Evolutionary conservation across 768 basidiomycete genomes (phyloP).

Genomic region (Tulasnella sp.): DNA sequence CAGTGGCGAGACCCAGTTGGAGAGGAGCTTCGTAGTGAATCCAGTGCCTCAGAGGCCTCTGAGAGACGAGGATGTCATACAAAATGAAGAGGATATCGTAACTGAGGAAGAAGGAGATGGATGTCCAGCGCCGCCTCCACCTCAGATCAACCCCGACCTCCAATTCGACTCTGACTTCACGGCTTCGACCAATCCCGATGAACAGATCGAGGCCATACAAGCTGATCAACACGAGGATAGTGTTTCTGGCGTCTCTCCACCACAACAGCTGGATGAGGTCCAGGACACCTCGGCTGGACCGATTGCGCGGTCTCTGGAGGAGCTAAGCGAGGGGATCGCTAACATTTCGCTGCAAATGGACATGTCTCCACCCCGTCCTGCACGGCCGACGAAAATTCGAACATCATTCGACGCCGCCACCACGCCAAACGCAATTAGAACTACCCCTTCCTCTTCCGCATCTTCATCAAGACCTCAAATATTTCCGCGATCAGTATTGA

Average conservation of each 20-base stretch:
- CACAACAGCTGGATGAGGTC: too few relatives aligned
- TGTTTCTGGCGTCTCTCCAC: too few relatives aligned
- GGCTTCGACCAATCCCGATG: neutral
- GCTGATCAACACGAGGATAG: neutral
- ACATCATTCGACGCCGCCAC: neutral
- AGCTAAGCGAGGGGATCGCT: conserved; percentile 9
- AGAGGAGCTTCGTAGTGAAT: neutral
- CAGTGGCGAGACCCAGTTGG: neutral
- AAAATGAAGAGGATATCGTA: conserved; percentile 28
- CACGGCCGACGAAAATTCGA: conserved; percentile 5
- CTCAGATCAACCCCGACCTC: neutral
- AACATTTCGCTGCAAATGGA: conserved; percentile 14
- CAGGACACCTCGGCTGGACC: too few relatives aligned
- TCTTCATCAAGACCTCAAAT: neutral
- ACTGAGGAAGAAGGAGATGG: conserved; percentile 44
- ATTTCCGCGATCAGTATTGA: conserved; percentile 21
- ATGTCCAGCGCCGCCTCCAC: conserved; percentile 7
- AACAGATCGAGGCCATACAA: conserved; percentile 18
- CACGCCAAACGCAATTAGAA: too few relatives aligned
- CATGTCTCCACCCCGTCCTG: conserved; percentile 6
- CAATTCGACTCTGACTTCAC: conserved; percentile 26
- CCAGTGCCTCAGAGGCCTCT: neutral
- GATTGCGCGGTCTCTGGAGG: conserved; percentile 9
- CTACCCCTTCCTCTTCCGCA: neutral
- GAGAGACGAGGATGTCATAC: neutral